A percentile compares a stretch with the other conserved stretches of the same genome.
phyloP scores from a whole-genome alignment of 2,329 filamentous ascomycete genomes.

The Cladophialophora chaetospira region DNA sequence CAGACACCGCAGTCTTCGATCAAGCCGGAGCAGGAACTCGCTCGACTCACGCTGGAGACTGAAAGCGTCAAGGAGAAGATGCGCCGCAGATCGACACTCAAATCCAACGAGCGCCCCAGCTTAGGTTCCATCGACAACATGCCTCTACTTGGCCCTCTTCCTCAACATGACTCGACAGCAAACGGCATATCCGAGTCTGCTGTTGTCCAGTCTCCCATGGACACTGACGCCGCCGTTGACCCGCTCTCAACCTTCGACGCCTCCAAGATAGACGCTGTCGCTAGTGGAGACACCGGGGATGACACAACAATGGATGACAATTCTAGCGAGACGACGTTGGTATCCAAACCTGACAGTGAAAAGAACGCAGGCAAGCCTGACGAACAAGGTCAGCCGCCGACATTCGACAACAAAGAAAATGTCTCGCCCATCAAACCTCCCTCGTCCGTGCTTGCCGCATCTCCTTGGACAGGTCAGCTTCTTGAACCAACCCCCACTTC shows the following conservation, averaged over 20 bases:
- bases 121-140: conserved; percentile 28
- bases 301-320: conserved; percentile 26
- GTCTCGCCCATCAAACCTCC: conserved; percentile 33
- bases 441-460: conserved; percentile 16
- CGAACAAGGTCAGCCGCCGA: conserved; percentile 30
- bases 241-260: conserved; percentile 3
- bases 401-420: conserved; percentile 45
- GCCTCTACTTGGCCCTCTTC: conserved; percentile 25
- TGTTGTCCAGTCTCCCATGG: conserved; percentile 19
- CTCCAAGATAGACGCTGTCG: background rate
- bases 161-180: conserved; percentile 16
- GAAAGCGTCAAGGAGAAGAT: conserved; percentile 57
- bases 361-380: conserved; percentile 41
- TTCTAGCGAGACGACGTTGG: conserved; percentile 44
- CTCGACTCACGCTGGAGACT: conserved; percentile 73
- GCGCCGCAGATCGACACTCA: conserved; percentile 49
- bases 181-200: conserved; percentile 7
- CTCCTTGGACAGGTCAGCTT: conserved; percentile 36
- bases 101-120: conserved; percentile 31
- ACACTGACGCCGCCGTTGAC: background rate
- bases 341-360: conserved; percentile 38
- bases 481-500: conserved; percentile 31
- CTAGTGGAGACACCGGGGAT: conserved; percentile 1
- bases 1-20: conserved; percentile 63
- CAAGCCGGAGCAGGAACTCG: conserved; percentile 73